Percentiles rank a stretch among this genome's conserved stretches.
Conservation (phyloP, 108 stramenopile genomes). For the Skeletonema menzelii region DNA sequence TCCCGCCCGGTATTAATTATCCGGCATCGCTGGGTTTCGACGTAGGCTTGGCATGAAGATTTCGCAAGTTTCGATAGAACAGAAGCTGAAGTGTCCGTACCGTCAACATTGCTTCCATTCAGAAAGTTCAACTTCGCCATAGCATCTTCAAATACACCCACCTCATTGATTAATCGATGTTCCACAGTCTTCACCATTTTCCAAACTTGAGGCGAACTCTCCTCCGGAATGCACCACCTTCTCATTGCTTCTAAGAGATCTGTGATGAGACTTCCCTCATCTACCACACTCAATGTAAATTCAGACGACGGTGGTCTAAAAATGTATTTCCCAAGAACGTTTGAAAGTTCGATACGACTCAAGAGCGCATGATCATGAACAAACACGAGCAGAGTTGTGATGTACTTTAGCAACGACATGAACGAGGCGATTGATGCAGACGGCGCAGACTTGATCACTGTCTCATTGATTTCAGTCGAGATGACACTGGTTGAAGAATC, state of each 20-base stretch:
- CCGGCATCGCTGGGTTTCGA: slow-evolving; percentile 62
- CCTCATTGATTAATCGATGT: slow-evolving; percentile 29
- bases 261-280: slow-evolving; percentile 52
- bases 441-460: slow-evolving; percentile 5
- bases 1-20: slow-evolving; percentile 63
- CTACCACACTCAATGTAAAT: slow-evolving; percentile 34
- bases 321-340: slow-evolving; percentile 51
- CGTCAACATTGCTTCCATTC: not conserved
- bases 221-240: slow-evolving; percentile 53
- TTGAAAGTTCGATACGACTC: slow-evolving; percentile 41
- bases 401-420: slow-evolving; percentile 41
- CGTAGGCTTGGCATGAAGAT: slow-evolving; percentile 55
- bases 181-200: slow-evolving; percentile 30
- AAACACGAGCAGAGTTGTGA: slow-evolving; percentile 51
- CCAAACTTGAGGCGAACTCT: slow-evolving; percentile 39
- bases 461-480: slow-evolving; percentile 16
- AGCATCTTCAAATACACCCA: slow-evolving; percentile 52
- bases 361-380: slow-evolving; percentile 54
- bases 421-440: slow-evolving; percentile 24
- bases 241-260: slow-evolving; percentile 49
- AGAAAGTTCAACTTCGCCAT: slow-evolving; percentile 43
- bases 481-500: slow-evolving; percentile 1
- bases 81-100: slow-evolving; percentile 11
- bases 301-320: slow-evolving; percentile 57
- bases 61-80: slow-evolving; percentile 41